A percentile compares a stretch with the other conserved stretches of the same genome.
phyloP scores from a whole-genome alignment of 345 rosid genomes.

The Clarkia xantiana region DNA sequence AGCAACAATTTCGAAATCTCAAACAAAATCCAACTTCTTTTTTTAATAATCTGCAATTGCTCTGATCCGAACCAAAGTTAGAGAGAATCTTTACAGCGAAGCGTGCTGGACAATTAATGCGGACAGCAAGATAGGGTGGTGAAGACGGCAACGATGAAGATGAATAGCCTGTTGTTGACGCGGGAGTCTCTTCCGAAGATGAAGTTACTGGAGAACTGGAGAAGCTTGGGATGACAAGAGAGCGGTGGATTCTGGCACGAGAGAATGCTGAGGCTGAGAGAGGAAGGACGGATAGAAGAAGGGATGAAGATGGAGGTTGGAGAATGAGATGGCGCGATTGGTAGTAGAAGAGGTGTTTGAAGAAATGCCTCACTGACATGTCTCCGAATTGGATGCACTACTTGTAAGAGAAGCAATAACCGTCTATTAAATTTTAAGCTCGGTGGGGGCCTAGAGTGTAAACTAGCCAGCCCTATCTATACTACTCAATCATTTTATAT shows the following conservation, averaged over 20 bases:
- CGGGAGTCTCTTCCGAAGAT: neutral
- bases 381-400: too few relatives aligned
- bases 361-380: constrained; percentile 42
- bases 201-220: too few relatives aligned
- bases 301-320: constrained; percentile 6
- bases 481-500: too few relatives aligned
- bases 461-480: too few relatives aligned
- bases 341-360: constrained; percentile 44
- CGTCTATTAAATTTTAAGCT: too few relatives aligned
- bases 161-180: neutral
- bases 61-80: neutral
- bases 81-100: constrained; percentile 3
- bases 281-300: constrained; percentile 6
- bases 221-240: neutral
- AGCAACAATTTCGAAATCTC: too few relatives aligned
- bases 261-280: constrained; percentile 4
- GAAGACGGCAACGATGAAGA: constrained; percentile 5
- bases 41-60: too few relatives aligned
- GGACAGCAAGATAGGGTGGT: constrained; percentile 52
- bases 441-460: too few relatives aligned
- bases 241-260: constrained; percentile 1
- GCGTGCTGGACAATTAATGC: constrained; percentile 42
- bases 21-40: too few relatives aligned
- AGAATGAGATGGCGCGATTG: constrained; percentile 23
- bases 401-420: too few relatives aligned